Base-by-base conservation (phyloP, 257 asterid species). In the Scutellaria galericulata region DNA sequence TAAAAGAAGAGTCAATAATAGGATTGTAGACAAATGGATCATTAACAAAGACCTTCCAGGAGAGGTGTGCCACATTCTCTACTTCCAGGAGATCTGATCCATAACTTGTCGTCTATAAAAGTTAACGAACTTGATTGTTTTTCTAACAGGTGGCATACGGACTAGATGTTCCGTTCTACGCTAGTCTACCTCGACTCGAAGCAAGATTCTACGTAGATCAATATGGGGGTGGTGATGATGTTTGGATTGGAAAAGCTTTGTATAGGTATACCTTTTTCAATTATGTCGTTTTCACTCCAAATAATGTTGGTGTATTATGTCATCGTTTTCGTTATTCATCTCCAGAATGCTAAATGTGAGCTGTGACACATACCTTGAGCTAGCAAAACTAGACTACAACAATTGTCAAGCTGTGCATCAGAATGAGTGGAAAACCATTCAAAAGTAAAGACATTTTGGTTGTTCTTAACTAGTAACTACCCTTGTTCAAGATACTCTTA, bases 211-310 rank as follows among this genome's bases (percentile, higher is more conserved):
- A 64, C 69, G 7, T 90, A 52, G 94, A 89, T 45, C 96, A 87
- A 39, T 88, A 90, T 18, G 97, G 96, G 9, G 96, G 87, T 7
- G 87, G 74, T 4, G 80, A 84, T 12, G 97, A 90, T 56, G 90
- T 88, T 7, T 90, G 97, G 97, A 90, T 90, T 69, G 96, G 97
- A 57, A 90, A 90, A 72, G 81, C 94, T 5, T 74, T 90, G 15
- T 88, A 90, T 78, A 87, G 94, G 97, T 90, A 76, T 3, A 12
- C 12, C 7, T 5, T 56, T 14, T 8, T 41, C 9, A 1, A 14
- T n/a, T 14, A n/a, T 51, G 14, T 51, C 56, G 14, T 51, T 5
- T n/a, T n/a, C 4, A 51, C 6, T n/a, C 56, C 7, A 51, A 27
- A 31, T 51, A 20, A n/a, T 9, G 11, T 9, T 7, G 5, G 52